Conservation (phyloP, 2,329 filamentous ascomycete species). For the Raffaelea arxii region DNA sequence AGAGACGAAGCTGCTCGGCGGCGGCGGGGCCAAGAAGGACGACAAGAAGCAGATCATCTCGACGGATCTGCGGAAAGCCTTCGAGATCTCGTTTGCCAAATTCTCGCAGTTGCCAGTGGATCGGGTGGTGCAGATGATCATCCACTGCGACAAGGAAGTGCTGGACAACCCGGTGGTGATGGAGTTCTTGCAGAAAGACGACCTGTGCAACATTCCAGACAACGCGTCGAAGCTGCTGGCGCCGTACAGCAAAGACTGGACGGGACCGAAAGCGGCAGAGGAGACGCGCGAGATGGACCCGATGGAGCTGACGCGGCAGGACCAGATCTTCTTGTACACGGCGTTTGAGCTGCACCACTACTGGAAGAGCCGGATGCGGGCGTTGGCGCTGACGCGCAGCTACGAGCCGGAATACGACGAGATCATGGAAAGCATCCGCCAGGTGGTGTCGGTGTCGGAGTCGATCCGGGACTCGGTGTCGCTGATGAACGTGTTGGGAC, state of each 20-base stretch:
- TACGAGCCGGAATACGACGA: constrained; percentile 89
- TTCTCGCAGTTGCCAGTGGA: constrained; percentile 79
- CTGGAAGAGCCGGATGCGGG: constrained; percentile 96
- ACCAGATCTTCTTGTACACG: constrained; percentile 90
- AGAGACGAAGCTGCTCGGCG: constrained; percentile 81
- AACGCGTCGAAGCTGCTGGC: constrained; percentile 87
- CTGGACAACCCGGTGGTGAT: constrained; percentile 86
- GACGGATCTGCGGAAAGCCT: constrained; percentile 77
- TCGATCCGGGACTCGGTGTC: constrained; percentile 83
- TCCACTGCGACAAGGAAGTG: constrained; percentile 86
- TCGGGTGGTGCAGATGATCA: constrained; percentile 83
- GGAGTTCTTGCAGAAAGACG: constrained; percentile 91
- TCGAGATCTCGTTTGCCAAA: constrained; percentile 89
- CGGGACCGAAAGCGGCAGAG: constrained; percentile 69
- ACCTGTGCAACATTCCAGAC: constrained; percentile 85
- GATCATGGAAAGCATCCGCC: constrained; percentile 72
- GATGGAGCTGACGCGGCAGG: constrained; percentile 78
- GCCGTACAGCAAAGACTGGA: constrained; percentile 95
- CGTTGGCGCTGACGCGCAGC: constrained; percentile 71
- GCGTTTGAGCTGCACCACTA: constrained; percentile 94
- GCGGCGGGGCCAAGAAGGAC: constrained; percentile 63
- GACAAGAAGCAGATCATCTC: constrained; percentile 98
- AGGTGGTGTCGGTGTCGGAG: constrained; percentile 82
- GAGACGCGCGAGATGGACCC: constrained; percentile 80
- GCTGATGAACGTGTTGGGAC: constrained; percentile 88